These are phyloP conservation scores for Ascoidea asiatica DNA, from an alignment of 805 yeast species.

Conservation along the genomic window DNA sequence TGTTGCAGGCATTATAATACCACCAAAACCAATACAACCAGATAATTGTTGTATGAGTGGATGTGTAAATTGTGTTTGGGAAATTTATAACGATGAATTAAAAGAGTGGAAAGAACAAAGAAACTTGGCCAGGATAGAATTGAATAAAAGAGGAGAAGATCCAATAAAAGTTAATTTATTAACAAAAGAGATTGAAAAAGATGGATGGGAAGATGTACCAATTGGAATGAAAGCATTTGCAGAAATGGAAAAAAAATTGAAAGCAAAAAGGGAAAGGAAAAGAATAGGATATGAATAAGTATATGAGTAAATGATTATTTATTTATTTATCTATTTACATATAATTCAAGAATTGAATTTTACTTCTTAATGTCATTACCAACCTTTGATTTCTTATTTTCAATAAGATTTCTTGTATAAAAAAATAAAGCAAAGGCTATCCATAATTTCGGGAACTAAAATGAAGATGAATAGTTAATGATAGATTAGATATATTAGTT, in stretches of 20 bases:
- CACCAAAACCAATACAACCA: conserved; percentile 78
- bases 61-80: conserved; percentile 96
- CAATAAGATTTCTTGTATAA: too few species aligned
- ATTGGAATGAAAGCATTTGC: conserved; percentile 72
- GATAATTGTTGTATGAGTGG: conserved; percentile 98
- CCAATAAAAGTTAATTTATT: conserved; percentile 54
- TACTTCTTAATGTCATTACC: too few species aligned
- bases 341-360: too few species aligned
- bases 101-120: conserved; percentile 65
- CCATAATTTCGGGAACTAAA: too few species aligned
- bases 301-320: too few species aligned
- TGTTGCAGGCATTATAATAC: conserved; percentile 62
- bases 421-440: too few species aligned
- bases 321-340: too few species aligned
- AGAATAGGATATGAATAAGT: too few species aligned
- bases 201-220: conserved; percentile 51
- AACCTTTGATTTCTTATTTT: too few species aligned
- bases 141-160: conserved; percentile 26
- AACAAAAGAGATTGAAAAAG: conserved; percentile 24
- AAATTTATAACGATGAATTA: conserved; percentile 74
- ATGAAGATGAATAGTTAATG: too few species aligned
- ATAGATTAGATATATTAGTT: too few species aligned
- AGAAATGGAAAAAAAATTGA: conserved; percentile 59
- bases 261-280: conserved; percentile 24
- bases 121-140: conserved; percentile 38